phyloP scores from a whole-genome alignment of 176 grass and related monocot genomes.

The Otatea glauca region DNA sequence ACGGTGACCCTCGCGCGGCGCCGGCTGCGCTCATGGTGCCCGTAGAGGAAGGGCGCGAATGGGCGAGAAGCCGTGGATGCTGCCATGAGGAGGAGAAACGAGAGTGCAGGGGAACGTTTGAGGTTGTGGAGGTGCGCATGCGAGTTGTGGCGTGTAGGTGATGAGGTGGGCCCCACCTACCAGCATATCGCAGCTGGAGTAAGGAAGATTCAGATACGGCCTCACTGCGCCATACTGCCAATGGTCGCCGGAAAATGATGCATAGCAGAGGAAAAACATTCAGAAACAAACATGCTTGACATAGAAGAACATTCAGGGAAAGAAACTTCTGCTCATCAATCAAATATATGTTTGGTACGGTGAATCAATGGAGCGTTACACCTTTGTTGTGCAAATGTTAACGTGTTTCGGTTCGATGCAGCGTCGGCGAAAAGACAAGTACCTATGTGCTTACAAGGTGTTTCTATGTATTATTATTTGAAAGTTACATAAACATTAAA shows the following conservation, averaged over 20 bases:
- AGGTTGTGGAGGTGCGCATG: background rate
- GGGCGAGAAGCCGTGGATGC: conserved; percentile 57
- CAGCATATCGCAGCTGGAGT: background rate
- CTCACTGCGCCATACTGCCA: no score
- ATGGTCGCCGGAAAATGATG: no score
- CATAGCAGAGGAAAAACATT: no score
- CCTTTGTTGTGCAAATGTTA: background rate
- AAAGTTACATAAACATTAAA: no score
- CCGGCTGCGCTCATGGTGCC: background rate
- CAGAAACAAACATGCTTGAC: no score
- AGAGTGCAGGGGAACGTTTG: background rate
- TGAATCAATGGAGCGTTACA: background rate
- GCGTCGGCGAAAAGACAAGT: background rate
- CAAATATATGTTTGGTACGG: no score
- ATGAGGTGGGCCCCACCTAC: conserved; percentile 14
- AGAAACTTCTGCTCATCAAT: no score
- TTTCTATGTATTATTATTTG: no score
- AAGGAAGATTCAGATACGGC: background rate
- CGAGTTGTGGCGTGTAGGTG: background rate
- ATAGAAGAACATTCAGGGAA: no score
- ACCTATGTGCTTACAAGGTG: background rate
- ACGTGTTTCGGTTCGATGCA: background rate
- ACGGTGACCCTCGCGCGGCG: conserved; percentile 6
- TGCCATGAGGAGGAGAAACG: conserved; percentile 31
- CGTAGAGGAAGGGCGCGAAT: conserved; percentile 48